These are phyloP conservation scores for Penicillium cinerascens DNA, from an alignment of 495 filamentous ascomycete genomes.

Conservation along the genomic window DNA sequence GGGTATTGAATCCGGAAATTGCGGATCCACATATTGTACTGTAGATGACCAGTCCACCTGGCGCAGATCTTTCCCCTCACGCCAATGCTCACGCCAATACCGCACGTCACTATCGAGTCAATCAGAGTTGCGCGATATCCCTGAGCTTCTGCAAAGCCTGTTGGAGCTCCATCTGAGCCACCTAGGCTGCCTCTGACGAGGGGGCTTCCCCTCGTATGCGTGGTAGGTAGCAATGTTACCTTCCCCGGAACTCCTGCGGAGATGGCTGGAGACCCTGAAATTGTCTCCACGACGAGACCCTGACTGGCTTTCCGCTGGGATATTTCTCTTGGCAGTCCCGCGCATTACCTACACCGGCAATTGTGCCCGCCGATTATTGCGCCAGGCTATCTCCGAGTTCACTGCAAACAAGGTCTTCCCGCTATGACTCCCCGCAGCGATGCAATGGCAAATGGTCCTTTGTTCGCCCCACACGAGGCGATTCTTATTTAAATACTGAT, in stretches of 20 bases:
- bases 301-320: conserved; percentile 3
- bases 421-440: not conserved
- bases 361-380: conserved; percentile 2
- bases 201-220: conserved; percentile 4
- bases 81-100: not conserved
- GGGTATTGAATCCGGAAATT: not conserved
- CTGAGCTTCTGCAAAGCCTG: conserved; percentile 1
- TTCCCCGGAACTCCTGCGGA: conserved; percentile 26
- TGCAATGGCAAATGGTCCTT: not conserved
- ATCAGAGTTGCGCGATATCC: not conserved
- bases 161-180: conserved; percentile 4
- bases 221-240: conserved; percentile 9
- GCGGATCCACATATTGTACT: not conserved
- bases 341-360: conserved; percentile 3
- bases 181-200: conserved; percentile 2
- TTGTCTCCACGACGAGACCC: conserved; percentile 7
- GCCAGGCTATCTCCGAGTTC: conserved; percentile 6
- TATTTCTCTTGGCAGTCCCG: conserved; percentile 2
- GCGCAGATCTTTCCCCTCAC: conserved; percentile 16
- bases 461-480: not conserved
- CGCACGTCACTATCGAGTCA: conserved; percentile 1
- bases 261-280: conserved; percentile 5
- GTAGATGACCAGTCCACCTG: not conserved
- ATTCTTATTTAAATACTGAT: not conserved
- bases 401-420: not conserved